Evolutionary conservation across 768 basidiomycete genomes (phyloP).

Genomic region (Kwoniella sp.): DNA sequence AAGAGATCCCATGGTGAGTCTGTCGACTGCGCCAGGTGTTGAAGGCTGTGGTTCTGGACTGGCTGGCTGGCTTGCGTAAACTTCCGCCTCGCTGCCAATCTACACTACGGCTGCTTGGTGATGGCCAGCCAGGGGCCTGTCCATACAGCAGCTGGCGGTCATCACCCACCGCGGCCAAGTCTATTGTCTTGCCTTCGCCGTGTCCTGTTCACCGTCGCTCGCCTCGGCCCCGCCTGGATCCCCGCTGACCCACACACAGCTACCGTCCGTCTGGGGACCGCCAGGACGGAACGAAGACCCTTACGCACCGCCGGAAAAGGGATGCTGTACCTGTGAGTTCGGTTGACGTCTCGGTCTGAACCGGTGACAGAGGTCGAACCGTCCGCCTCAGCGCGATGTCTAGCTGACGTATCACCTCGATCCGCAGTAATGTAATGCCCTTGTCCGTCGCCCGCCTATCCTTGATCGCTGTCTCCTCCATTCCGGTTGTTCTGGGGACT

Average conservation of each 20-base stretch:
- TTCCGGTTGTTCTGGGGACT: too few species aligned
- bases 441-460: too few species aligned
- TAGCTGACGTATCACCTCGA: too few species aligned
- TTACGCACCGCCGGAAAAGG: slow-evolving; percentile 67
- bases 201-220: too few species aligned
- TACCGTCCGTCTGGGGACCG: slow-evolving; percentile 95
- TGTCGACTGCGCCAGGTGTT: not conserved
- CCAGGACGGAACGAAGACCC: slow-evolving; percentile 90
- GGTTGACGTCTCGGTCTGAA: too few species aligned
- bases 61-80: not conserved
- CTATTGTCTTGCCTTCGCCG: not conserved
- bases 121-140: not conserved
- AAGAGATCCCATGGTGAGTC: slow-evolving; percentile 59
- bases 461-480: too few species aligned
- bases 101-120: not conserved
- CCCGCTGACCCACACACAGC: slow-evolving; percentile 53
- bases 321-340: slow-evolving; percentile 48
- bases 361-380: too few species aligned
- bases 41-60: too few species aligned
- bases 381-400: too few species aligned
- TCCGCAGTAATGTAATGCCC: too few species aligned
- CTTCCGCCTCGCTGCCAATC: not conserved
- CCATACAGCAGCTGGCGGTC: not conserved
- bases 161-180: not conserved
- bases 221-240: too few species aligned